phyloP scores from a whole-genome alignment of 345 rosid genomes.

The Hibiscus mutabilis region DNA sequence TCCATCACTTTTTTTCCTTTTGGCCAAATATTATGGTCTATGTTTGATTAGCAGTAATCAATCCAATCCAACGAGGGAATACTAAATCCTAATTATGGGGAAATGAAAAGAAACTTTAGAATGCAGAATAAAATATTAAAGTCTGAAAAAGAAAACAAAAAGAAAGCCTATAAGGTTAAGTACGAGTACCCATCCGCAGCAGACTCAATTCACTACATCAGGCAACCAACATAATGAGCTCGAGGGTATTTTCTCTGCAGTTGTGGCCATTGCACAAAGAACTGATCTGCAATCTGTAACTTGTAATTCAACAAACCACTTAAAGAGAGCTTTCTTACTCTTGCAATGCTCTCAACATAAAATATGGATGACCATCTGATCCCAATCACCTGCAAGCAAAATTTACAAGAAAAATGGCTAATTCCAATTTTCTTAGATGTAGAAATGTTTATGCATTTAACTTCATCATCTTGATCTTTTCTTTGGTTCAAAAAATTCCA shows the following conservation, averaged over 20 bases:
- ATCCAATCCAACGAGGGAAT: not conserved
- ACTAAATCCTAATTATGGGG: not conserved
- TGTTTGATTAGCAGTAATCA: not conserved
- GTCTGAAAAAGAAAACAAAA: not conserved
- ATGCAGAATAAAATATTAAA: not conserved
- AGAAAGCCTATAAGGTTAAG: slow-evolving; percentile 13
- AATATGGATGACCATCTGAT: slow-evolving; percentile 77
- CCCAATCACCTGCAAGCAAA: slow-evolving; percentile 52
- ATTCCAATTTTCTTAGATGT: not conserved
- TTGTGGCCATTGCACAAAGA: slow-evolving; percentile 91
- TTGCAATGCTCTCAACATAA: slow-evolving; percentile 88
- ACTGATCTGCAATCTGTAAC: slow-evolving; percentile 66
- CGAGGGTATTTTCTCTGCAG: slow-evolving; percentile 56
- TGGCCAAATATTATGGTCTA: not conserved
- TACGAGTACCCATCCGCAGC: slow-evolving; percentile 13
- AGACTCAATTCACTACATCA: slow-evolving; percentile 48
- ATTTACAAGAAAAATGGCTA: not conserved
- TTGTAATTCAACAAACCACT: slow-evolving; percentile 84
- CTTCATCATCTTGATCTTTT: not conserved
- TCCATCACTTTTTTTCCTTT: not conserved
- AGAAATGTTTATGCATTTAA: not conserved
- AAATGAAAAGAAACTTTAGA: not conserved
- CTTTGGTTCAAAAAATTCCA: not conserved
- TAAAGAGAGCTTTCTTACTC: slow-evolving; percentile 77
- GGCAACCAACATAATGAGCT: slow-evolving; percentile 72